These are phyloP conservation scores for Populus hybrid DNA, from an alignment of 441 rosid genomes.

Conservation along the genomic window DNA sequence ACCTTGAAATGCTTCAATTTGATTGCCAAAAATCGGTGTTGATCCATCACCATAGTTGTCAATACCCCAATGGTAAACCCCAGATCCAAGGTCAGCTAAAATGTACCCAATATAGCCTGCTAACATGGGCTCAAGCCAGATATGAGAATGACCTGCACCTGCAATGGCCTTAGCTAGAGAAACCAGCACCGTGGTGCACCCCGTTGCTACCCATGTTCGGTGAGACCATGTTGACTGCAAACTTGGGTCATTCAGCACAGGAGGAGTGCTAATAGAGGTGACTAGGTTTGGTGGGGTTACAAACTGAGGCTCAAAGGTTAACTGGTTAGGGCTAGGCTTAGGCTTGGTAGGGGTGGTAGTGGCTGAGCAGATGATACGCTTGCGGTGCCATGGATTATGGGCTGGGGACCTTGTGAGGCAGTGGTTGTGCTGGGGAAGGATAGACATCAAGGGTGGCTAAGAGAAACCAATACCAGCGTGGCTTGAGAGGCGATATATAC, in stretches of 20 bases:
- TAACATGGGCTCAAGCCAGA: slow-evolving; percentile 56
- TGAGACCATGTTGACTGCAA: slow-evolving; percentile 76
- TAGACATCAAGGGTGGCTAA: slow-evolving; percentile 39
- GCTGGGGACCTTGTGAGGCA: slow-evolving; percentile 32
- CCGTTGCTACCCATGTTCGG: slow-evolving; percentile 65
- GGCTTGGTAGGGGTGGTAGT: slow-evolving; percentile 35
- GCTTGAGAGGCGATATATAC: background rate
- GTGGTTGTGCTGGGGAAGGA: slow-evolving; percentile 41
- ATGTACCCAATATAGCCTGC: slow-evolving; percentile 70
- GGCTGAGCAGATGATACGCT: slow-evolving; percentile 25
- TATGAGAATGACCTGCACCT: slow-evolving; percentile 43
- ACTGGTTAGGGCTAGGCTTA: slow-evolving; percentile 27
- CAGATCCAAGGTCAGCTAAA: slow-evolving; percentile 79
- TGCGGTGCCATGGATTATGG: slow-evolving; percentile 1
- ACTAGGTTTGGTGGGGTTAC: slow-evolving; percentile 16
- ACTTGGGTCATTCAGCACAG: slow-evolving; percentile 46
- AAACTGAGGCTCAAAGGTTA: slow-evolving; percentile 24
- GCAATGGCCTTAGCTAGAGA: slow-evolving; percentile 57
- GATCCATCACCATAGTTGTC: slow-evolving; percentile 80
- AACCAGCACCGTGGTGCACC: slow-evolving; percentile 58
- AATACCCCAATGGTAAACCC: slow-evolving; percentile 88
- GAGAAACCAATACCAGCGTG: slow-evolving; percentile 5
- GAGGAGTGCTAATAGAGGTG: slow-evolving; percentile 23
- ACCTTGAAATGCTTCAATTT: slow-evolving; percentile 86
- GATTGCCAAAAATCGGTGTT: slow-evolving; percentile 65